Base-by-base conservation (phyloP, 345 rosid genomes). In the Cardiospermum halicacabum region DNA sequence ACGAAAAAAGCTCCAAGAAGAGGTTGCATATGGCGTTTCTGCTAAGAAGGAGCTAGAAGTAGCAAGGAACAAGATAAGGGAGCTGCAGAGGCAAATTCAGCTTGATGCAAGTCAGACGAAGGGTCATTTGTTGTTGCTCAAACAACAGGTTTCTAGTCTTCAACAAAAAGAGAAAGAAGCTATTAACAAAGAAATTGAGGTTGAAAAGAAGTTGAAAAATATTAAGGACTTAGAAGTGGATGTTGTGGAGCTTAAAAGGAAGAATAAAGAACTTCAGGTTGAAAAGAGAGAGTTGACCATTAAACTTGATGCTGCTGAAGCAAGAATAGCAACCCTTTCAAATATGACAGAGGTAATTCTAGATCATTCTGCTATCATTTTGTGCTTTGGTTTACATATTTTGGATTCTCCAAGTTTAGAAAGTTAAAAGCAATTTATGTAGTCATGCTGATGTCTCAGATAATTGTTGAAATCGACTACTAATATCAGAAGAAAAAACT, bases 101-200 rank as follows among this genome's bases (percentile, higher is more conserved):
- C 89, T 91, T 18, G 92, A 91, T 60, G 88, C 97, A 61, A 94
- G 84, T 73, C 96, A 85, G 85, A 91, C 97, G 18, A 91, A 87
- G 77, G 95, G 95, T 45, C 99, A 91, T 67, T 75, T 94, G 32
- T 78, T 94, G 67, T 74, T 89, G 82, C 95, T 91, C 72, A 94
- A 94, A 72, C 92, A 91, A 60, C 99, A 89, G 64, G 99, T 94
- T 28, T 85, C 88, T 13, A 74, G 80, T 74, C 96, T 94, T 59
- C 96, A 82, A 63, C 75, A 79, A 42, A 91, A 87, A 74, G 97
- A 91, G 81, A 87, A 84, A 73, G 93, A 84, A 66, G 89, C 96
- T 4, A 70, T 89, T 72, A 84, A 78, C 67, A 89, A 81, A 58
- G 95, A 91, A 53, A 81, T 51, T 5, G 90, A 91, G 47, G 76